Evolutionary conservation across 441 rosid species (phyloP), one percentile per base, ranked within the genome.

Genomic region (Erodium moschatum): DNA sequence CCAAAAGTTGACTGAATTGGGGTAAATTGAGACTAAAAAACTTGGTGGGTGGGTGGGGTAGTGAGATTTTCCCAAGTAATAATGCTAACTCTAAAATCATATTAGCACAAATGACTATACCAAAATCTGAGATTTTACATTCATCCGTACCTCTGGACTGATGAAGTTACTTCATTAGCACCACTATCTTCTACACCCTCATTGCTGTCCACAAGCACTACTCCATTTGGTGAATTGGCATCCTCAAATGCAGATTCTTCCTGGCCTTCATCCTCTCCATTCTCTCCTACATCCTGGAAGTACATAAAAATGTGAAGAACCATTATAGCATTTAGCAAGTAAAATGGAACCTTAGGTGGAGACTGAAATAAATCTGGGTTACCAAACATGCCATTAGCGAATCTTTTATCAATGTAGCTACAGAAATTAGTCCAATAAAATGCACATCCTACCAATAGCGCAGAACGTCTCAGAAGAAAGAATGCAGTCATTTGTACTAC

Each of bases 171-270:
- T 85, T 91, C 90, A 78, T 87, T 87, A 90, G 85, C 87, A 92
- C 91, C 94, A 92, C 98, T 92, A 88, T 95, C 90, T 89, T 95
- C 99, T 78, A 92, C 91, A 70, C 88, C 89, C 85, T 89, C 97
- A 74, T 85, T 89, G 71, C 98, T 91, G 71, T 95, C 87, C 73
- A 95, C 95, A 68, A 92, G 96, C 74, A 92, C 96, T 2, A 80
- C 96, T 64, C 97, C 90, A 67, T 92, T 96, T 46, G 88, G 89
- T 16, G 97, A 95, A 73, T 91, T 97, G 35, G 90, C 93, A 77
- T 92, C 99, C 70, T 85, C 89, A 48, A 89, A 95, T 46, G 87
- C 91, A 68, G 84, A 90, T 80, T 87, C 98, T 79, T 90, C 97
- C 81, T 85, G 88, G 85, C 87, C 85, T 70, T 83, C 85, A 81